phyloP scores from a whole-genome alignment of 2,329 filamentous ascomycete species.

The Hawksworthiomyces lignivorus region DNA sequence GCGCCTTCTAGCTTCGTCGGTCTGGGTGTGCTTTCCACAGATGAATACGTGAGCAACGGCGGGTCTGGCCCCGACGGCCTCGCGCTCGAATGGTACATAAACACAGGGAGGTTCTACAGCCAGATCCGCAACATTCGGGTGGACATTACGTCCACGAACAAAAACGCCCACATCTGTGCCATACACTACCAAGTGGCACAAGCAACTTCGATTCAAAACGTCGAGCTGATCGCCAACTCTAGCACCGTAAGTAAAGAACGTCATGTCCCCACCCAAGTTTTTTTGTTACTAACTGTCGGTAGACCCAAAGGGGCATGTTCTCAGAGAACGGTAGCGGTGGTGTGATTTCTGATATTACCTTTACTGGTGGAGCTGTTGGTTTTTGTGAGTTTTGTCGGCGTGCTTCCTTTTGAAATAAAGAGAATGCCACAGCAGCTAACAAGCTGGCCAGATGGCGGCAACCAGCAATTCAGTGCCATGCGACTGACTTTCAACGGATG shows the following conservation, averaged over 20 bases:
- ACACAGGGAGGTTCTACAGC: conserved; percentile 45
- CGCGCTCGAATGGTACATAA: background rate
- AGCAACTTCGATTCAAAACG: conserved; percentile 43
- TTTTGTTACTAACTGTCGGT: no score
- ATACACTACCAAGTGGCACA: conserved; percentile 14
- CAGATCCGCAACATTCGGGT: conserved; percentile 45
- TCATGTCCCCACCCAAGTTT: no score
- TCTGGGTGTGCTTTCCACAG: conserved; percentile 8
- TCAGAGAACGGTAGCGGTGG: conserved; percentile 50
- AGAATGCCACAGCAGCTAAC: no score
- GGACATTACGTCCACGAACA: conserved; percentile 27
- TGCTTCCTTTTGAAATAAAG: no score
- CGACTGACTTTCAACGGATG: conserved; percentile 14
- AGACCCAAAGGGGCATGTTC: conserved; percentile 18
- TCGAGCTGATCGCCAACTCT: conserved; percentile 49
- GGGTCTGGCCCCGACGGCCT: background rate
- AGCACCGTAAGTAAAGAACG: conserved; percentile 19
- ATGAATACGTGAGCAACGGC: background rate
- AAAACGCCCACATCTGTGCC: background rate
- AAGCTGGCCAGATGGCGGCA: conserved; percentile 10
- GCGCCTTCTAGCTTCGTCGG: conserved; percentile 3
- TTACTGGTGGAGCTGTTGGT: conserved; percentile 52
- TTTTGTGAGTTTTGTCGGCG: conserved; percentile 33
- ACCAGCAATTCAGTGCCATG: conserved; percentile 11
- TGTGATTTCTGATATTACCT: conserved; percentile 50